A percentile compares a stretch with the other conserved stretches of the same genome.
Conservation (phyloP, 768 basidiomycete species). For the Sporobolomyces roseus region DNA sequence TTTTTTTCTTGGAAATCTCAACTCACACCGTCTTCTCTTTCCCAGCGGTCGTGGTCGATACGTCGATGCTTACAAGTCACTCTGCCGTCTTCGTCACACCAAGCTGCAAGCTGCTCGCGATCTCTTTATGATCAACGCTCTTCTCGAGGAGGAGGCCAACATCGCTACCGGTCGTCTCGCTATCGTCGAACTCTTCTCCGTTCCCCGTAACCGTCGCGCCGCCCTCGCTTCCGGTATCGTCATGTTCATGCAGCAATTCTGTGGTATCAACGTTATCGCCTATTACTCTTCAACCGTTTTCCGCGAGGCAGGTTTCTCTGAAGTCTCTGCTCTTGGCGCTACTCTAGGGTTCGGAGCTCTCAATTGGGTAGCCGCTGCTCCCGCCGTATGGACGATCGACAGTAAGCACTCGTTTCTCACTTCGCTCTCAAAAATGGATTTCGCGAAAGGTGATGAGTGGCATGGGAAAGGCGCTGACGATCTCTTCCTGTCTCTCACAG, state of each 20-base stretch:
- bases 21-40: constrained; percentile 8
- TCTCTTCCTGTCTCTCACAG: background rate
- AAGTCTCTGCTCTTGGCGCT: constrained; percentile 27
- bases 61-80: constrained; percentile 43
- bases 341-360: constrained; percentile 15
- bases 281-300: constrained; percentile 6
- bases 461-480: no score
- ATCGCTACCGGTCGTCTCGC: constrained; percentile 48
- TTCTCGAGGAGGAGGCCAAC: constrained; percentile 49
- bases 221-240: constrained; percentile 48
- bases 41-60: constrained; percentile 48
- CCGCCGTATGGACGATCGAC: constrained; percentile 16
- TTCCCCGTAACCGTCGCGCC: constrained; percentile 50
- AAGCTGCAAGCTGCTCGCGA: constrained; percentile 52
- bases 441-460: no score
- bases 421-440: no score
- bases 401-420: no score
- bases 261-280: constrained; percentile 28
- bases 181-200: constrained; percentile 50
- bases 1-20: background rate
- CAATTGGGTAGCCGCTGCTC: constrained; percentile 10
- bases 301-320: constrained; percentile 19
- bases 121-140: constrained; percentile 51
- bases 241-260: constrained; percentile 49
- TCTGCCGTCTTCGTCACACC: constrained; percentile 48